phyloP scores from a whole-genome alignment of 2,329 filamentous ascomycete species.

The Aureobasidium uvarum region DNA sequence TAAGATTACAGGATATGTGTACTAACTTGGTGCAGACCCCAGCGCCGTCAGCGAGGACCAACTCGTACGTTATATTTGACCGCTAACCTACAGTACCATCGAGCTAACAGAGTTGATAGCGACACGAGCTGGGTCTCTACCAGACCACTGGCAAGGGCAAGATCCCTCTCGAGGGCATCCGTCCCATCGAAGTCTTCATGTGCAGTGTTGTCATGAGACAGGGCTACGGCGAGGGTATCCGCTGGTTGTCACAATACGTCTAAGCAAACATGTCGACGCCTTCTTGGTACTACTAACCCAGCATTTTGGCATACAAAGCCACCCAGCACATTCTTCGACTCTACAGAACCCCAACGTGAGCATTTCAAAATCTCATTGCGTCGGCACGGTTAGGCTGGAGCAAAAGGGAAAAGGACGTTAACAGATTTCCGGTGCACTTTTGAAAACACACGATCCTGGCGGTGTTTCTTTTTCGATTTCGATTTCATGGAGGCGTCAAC shows the following conservation, averaged over 20 bases:
- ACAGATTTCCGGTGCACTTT: not conserved
- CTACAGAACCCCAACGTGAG: not conserved
- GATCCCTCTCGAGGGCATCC: conserved; percentile 85
- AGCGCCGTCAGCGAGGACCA: conserved; percentile 95
- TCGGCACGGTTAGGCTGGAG: not conserved
- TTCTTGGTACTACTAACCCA: not conserved
- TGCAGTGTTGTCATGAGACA: conserved; percentile 98
- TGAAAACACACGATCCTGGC: not conserved
- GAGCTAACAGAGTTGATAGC: conserved; percentile 35
- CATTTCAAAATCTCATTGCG: not conserved
- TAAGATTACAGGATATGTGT: not conserved
- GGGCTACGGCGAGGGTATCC: conserved; percentile 83
- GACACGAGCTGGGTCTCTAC: conserved; percentile 88
- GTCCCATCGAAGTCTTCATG: conserved; percentile 98
- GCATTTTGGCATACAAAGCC: not conserved
- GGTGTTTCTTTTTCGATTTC: conserved; percentile 10
- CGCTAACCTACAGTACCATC: not conserved
- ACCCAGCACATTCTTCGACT: not conserved
- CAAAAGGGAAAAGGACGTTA: not conserved
- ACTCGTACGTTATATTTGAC: conserved; percentile 36
- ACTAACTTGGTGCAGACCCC: conserved; percentile 54
- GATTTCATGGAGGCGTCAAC: conserved; percentile 16
- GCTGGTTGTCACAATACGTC: conserved; percentile 61
- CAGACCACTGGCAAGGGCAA: conserved; percentile 91
- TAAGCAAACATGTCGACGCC: not conserved